These are phyloP conservation scores for Starmerella apicola DNA, from an alignment of 805 yeast species.

Conservation along the genomic window DNA sequence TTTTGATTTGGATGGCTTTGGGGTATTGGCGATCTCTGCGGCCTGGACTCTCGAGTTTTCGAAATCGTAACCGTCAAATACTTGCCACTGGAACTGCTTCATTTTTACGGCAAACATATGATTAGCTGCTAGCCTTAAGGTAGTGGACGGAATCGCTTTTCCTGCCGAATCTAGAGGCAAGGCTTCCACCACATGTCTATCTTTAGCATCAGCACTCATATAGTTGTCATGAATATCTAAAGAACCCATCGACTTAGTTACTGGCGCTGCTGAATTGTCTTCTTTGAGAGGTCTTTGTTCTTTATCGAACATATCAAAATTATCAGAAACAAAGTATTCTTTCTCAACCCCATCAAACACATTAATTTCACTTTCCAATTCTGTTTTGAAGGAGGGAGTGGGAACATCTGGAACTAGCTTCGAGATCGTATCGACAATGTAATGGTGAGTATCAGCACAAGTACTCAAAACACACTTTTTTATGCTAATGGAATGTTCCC, in stretches of 20 bases:
- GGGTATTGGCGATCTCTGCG: too few relatives aligned
- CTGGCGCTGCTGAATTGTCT: too few relatives aligned
- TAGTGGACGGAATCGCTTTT: too few relatives aligned
- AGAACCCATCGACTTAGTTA: too few relatives aligned
- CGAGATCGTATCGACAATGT: neutral
- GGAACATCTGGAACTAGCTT: neutral
- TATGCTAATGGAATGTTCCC: neutral
- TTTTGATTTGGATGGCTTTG: too few relatives aligned
- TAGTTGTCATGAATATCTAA: constrained; percentile 19
- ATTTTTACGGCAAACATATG: neutral
- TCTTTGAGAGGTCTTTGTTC: too few relatives aligned
- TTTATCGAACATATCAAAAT: neutral
- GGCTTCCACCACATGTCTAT: too few relatives aligned
- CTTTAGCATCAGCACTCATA: constrained; percentile 3
- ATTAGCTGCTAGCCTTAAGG: neutral
- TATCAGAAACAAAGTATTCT: constrained; percentile 1
- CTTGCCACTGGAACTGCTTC: constrained; percentile 25
- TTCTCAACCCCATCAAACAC: constrained; percentile 1
- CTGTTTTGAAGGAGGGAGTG: neutral
- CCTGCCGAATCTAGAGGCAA: too few relatives aligned
- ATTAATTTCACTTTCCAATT: neutral
- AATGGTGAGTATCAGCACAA: constrained; percentile 10
- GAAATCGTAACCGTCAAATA: constrained; percentile 94
- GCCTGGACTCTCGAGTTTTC: constrained; percentile 55
- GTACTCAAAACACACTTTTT: neutral